A percentile compares a stretch with the other conserved stretches of the same genome.
Conservation (phyloP, 192 early-diverging fungal species). For the Coemansia umbellata region DNA sequence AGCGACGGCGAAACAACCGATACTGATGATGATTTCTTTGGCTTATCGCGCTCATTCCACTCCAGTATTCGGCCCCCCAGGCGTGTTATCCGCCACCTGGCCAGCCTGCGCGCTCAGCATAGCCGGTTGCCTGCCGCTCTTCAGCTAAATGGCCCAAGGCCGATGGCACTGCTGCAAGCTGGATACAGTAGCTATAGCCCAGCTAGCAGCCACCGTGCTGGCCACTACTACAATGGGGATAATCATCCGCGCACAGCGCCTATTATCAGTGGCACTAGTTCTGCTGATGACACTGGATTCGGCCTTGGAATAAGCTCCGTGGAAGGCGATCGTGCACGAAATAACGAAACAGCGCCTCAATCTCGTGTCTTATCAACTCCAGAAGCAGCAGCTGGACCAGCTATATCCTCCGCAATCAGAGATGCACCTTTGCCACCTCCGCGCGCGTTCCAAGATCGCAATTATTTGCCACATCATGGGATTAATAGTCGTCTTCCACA, state of each 20-base stretch:
- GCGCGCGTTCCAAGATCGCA: neutral
- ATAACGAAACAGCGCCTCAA: neutral
- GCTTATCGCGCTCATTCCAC: slow-evolving; percentile 19
- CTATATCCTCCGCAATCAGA: neutral
- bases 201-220: neutral
- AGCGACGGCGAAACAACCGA: slow-evolving; percentile 42
- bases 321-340: neutral
- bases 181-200: neutral
- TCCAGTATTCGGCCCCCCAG: slow-evolving; percentile 35
- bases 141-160: slow-evolving; percentile 7
- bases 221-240: neutral
- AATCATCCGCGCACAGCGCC: slow-evolving; percentile 30
- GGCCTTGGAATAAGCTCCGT: slow-evolving; percentile 33
- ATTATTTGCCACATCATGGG: too few species aligned
- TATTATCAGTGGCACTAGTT: neutral
- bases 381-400: slow-evolving; percentile 5
- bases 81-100: slow-evolving; percentile 36
- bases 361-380: slow-evolving; percentile 32
- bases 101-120: slow-evolving; percentile 29
- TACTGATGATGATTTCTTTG: slow-evolving; percentile 50
- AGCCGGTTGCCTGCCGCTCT: slow-evolving; percentile 15
- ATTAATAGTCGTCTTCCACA: too few species aligned
- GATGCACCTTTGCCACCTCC: neutral
- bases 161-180: neutral
- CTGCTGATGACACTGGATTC: neutral